These are phyloP conservation scores for Circinella minor DNA, from an alignment of 371 early-diverging fungal species.

Conservation along the genomic window DNA sequence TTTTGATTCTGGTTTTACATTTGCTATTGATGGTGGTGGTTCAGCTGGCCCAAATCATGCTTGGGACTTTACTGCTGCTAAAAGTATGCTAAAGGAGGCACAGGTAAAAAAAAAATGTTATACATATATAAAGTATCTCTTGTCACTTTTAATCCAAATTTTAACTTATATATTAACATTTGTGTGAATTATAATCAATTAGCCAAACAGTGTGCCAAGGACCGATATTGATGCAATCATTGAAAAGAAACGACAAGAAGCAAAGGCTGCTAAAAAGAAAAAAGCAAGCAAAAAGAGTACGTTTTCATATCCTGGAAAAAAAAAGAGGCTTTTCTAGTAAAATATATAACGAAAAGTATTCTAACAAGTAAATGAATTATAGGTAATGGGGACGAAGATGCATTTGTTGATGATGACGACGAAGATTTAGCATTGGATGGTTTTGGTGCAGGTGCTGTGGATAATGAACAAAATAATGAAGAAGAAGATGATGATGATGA, in stretches of 20 bases:
- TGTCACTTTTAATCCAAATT: background rate
- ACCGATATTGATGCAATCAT: conserved; percentile 74
- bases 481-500: conserved; percentile 21
- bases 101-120: conserved; percentile 34
- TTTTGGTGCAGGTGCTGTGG: conserved; percentile 61
- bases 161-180: background rate
- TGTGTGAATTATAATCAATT: background rate
- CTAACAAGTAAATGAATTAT: background rate
- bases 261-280: conserved; percentile 40
- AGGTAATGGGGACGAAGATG: conserved; percentile 42
- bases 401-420: conserved; percentile 42
- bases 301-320: background rate
- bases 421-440: conserved; percentile 58
- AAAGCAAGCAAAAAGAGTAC: background rate
- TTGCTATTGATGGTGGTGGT: conserved; percentile 76
- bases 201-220: conserved; percentile 28
- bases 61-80: conserved; percentile 86
- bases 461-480: conserved; percentile 32
- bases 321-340: background rate
- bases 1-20: conserved; percentile 74
- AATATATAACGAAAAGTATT: too few species aligned
- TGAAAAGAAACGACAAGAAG: conserved; percentile 61
- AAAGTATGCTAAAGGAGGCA: conserved; percentile 70
- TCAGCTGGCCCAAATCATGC: conserved; percentile 59
- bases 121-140: background rate